Base-by-base conservation (phyloP, 345 rosid species). In the Camelina sativa region DNA sequence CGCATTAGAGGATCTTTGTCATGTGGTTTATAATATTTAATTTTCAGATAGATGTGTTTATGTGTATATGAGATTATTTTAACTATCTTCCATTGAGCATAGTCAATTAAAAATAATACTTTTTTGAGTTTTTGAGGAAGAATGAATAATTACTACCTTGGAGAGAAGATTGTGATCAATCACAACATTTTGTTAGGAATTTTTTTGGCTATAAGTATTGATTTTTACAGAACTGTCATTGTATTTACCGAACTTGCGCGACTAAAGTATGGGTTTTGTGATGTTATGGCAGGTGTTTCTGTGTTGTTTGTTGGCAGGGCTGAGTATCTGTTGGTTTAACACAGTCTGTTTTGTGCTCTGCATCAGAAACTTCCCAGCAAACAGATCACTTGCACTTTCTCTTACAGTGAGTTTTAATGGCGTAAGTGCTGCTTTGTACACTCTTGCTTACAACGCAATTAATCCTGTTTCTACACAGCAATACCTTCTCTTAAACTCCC, bases 261-360 rank as follows among this genome's bases (percentile, higher is more conserved):
- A 47, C 64, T 69, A 76, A 28, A 70, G 46, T 58, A 41, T 65
- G 58, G 50, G 25, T 62, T 62, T 0, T 69, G 22, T 54, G 9
- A 46, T 25, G 47, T 63, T 76, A 13, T 70, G 55, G 87, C 92
- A 91, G 99, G 91, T 90, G 65, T 89, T 89, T 61, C 78, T 86
- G 8, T 86, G 91, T 25, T 94, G 99, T 79, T 80, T 95, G 81
- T 28, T 90, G 61, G 89, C 97, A 41, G 99, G 99, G 64, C 85
- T 87, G 56, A 91, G 97, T 83, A 95, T 95, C 61, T 91, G 97
- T 67, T 95, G 97, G 99, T 95, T 95, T 85, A 95, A 95, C 88
- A 95, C 99, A 11, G 93, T 91, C 3, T 95, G 97, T 67, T 91
- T 88, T 75, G 96, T 91, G 53, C 92, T 91, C 35, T 94, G 97